These are phyloP conservation scores for Cercospora canescens DNA, from an alignment of 2,329 filamentous ascomycete species.

Conservation along the genomic window DNA sequence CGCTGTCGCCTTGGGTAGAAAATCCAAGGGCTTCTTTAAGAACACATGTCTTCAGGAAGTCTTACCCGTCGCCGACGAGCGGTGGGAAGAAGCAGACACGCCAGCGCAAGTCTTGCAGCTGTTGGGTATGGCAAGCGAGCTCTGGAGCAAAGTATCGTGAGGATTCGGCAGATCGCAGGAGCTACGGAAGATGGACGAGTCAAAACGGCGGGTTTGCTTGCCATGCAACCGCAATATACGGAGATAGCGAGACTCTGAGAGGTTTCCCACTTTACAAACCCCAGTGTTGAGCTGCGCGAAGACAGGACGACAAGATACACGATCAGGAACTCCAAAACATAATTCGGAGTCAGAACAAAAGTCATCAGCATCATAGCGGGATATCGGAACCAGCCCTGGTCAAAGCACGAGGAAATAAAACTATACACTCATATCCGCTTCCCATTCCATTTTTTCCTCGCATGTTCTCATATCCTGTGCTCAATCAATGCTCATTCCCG, in stretches of 20 bases:
- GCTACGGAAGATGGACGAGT: too few species aligned
- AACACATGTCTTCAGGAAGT: background rate
- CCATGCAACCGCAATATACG: too few species aligned
- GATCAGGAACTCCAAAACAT: too few species aligned
- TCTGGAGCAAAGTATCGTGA: background rate
- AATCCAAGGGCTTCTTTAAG: background rate
- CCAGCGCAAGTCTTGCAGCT: background rate
- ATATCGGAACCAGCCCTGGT: conserved; percentile 1
- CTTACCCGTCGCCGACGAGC: background rate
- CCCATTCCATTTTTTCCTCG: background rate
- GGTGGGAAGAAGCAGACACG: background rate
- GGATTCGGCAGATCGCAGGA: too few species aligned
- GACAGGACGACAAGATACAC: too few species aligned
- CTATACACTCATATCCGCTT: conserved; percentile 12
- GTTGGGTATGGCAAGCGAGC: background rate
- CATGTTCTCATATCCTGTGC: background rate
- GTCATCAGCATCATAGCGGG: conserved; percentile 8
- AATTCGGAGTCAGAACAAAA: background rate
- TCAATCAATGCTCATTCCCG: conserved; percentile 35
- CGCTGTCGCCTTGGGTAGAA: background rate
- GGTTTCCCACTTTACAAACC: too few species aligned
- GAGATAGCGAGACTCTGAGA: too few species aligned
- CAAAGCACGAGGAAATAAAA: background rate
- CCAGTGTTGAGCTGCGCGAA: too few species aligned
- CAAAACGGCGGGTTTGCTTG: too few species aligned